Percentiles rank a stretch among this genome's conserved stretches.
Conservation (phyloP, 2,329 filamentous ascomycete species). For the Pseudocercospora vitis region DNA sequence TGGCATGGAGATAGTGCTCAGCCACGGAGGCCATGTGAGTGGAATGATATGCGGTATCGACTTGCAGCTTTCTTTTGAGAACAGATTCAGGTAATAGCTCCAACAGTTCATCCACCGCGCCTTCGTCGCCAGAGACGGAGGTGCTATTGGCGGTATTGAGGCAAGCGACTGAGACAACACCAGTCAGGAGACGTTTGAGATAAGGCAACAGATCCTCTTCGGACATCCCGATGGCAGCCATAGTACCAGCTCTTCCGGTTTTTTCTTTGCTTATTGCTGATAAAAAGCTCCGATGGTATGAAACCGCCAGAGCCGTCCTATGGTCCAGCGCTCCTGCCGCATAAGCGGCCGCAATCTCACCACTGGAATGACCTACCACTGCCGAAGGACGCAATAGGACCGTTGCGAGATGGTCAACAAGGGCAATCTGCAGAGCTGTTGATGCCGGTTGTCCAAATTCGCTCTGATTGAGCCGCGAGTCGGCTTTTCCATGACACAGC, state of each 20-base stretch:
- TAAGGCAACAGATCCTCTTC: conserved; percentile 12
- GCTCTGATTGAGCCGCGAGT: conserved; percentile 24
- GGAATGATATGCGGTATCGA: conserved; percentile 49
- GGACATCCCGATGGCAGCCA: conserved; percentile 20
- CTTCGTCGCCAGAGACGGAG: conserved; percentile 48
- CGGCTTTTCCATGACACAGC: conserved; percentile 15
- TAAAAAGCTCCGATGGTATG: conserved; percentile 30
- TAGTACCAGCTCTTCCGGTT: conserved; percentile 15
- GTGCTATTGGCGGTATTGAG: conserved; percentile 46
- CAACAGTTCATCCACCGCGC: conserved; percentile 39
- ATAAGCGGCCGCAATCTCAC: conserved; percentile 39
- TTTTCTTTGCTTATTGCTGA: conserved; percentile 9
- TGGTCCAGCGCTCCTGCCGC: conserved; percentile 29
- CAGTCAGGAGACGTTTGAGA: conserved; percentile 1
- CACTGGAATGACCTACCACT: conserved; percentile 37
- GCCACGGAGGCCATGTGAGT: conserved; percentile 35
- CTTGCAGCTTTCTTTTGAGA: conserved; percentile 42
- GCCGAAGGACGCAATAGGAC: conserved; percentile 25
- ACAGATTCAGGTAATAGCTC: too few species aligned
- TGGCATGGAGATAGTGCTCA: not conserved
- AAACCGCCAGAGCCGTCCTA: conserved; percentile 20
- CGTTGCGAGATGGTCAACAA: conserved; percentile 44
- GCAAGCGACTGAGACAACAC: conserved; percentile 28
- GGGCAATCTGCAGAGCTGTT: conserved; percentile 56
- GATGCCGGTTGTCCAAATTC: conserved; percentile 54